Evolutionary conservation across 1,284 basidiomycete species (phyloP), one percentile per base, ranked within the genome.

Genomic region (Moesziomyces sp.): DNA sequence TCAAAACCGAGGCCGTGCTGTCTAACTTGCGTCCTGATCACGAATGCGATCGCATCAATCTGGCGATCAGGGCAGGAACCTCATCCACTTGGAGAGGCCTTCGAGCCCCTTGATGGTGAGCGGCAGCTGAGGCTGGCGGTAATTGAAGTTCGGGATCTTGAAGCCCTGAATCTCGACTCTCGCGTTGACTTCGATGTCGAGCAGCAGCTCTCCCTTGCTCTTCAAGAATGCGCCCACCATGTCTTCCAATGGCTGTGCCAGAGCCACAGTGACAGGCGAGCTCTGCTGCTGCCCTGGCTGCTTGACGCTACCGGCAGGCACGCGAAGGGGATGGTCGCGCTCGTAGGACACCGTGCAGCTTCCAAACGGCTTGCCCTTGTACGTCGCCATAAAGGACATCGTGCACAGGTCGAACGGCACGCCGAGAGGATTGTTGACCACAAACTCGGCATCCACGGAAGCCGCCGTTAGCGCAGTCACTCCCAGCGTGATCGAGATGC

Each of bases 401-500:
- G 68, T 57, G 45, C 56, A 49, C 30, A 80, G 55, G 48, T 78
- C 69, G 45, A 80, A 77, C 5, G 67, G 58, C 7, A 80, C 76
- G 11, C 59, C 71, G 1, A 80, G 54, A 19, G 78, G 78, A 46
- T 80, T 80, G 55, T 69, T 75, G 47, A 80, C 63, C 16, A 75
- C 69, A 26, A 77, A 80, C 19, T 62, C 58, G 18, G 75, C 73
- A 18, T 77, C 72, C 11, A 79, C 70, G 24, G 72, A 69, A 7
- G 68, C 60, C 9, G 74, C 53, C 6, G 77, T 77, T 6, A 80
- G 52, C 14, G 78, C 75, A n/a, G 63, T 68, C 16, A 76, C 60
- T n/a, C 77, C 73, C 6, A 80, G 46, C 8, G 71, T 64, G 48
- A 79, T 76, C 10, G 72, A 69, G 52, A 80, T 79, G 52, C 64